Evolutionary conservation across 495 filamentous ascomycete species (phyloP).

Genomic region (Durotheca rogersii): DNA sequence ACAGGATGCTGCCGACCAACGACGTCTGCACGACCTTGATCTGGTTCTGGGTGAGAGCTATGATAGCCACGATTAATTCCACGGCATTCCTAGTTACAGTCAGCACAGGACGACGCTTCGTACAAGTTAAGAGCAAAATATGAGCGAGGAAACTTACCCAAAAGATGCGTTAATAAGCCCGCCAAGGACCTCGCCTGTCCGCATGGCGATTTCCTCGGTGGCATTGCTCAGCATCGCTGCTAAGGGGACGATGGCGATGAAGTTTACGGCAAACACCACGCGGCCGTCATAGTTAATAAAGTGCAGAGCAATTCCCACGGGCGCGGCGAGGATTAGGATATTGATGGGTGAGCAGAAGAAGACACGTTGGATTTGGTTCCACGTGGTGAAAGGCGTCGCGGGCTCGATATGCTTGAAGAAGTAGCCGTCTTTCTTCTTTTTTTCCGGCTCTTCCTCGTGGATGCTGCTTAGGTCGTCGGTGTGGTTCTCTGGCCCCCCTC

Average conservation of each 20-base stretch:
- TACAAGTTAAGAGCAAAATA: conserved; percentile 14
- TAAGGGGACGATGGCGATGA: conserved; percentile 84
- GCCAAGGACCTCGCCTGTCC: conserved; percentile 81
- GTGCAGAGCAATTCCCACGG: conserved; percentile 72
- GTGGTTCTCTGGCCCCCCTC: conserved; percentile 5
- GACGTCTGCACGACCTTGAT: conserved; percentile 91
- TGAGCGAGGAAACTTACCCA: conserved; percentile 69
- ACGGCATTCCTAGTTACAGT: conserved; percentile 69
- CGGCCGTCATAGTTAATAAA: conserved; percentile 57
- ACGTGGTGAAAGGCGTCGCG: conserved; percentile 60
- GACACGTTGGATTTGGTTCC: conserved; percentile 67
- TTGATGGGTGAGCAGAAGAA: conserved; percentile 84
- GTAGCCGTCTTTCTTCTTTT: conserved; percentile 37
- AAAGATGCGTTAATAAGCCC: conserved; percentile 87
- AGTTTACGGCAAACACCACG: conserved; percentile 82
- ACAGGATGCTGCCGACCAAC: conserved; percentile 85
- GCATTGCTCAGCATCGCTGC: conserved; percentile 89
- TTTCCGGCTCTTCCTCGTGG: conserved; percentile 36
- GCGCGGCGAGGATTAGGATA: conserved; percentile 73
- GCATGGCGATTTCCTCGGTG: conserved; percentile 83
- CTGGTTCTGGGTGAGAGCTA: conserved; percentile 71
- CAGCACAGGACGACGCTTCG: conserved; percentile 18
- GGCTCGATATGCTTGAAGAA: conserved; percentile 46
- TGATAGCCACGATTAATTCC: conserved; percentile 86
- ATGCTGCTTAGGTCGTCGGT: not conserved